Evolutionary conservation across 495 filamentous ascomycete genomes (phyloP).

Genomic region (Hypoxylon trugodes): DNA sequence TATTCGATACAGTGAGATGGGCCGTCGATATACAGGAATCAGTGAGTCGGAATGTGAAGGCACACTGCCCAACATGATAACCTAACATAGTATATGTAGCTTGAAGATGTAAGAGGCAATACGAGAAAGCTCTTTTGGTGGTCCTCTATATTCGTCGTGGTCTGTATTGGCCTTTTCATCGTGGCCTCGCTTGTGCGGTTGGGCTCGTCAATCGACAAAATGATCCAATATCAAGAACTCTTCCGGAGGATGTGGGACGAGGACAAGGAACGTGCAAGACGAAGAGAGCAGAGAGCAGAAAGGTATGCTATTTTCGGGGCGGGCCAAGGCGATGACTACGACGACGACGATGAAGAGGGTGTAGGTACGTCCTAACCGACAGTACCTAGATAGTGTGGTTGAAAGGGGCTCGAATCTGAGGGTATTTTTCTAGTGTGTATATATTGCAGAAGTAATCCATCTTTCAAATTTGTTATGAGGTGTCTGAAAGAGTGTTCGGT

Average conservation of each 20-base stretch:
- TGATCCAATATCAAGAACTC: slow-evolving; percentile 26
- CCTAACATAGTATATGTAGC: slow-evolving; percentile 13
- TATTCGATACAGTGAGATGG: not conserved
- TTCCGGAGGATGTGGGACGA: slow-evolving; percentile 36
- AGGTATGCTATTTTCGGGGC: too few relatives aligned
- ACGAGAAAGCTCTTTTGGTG: slow-evolving; percentile 32
- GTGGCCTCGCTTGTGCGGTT: slow-evolving; percentile 19
- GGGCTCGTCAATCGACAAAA: slow-evolving; percentile 9
- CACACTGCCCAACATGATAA: not conserved
- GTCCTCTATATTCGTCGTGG: slow-evolving; percentile 17
- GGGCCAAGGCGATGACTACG: too few relatives aligned
- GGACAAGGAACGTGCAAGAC: slow-evolving; percentile 17
- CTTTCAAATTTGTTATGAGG: too few relatives aligned
- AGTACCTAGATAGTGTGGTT: too few relatives aligned
- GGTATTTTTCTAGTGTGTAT: too few relatives aligned
- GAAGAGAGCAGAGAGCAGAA: slow-evolving; percentile 9
- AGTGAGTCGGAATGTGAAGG: slow-evolving; percentile 1
- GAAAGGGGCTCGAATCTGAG: too few relatives aligned
- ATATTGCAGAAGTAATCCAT: too few relatives aligned
- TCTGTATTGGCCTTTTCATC: slow-evolving; percentile 34
- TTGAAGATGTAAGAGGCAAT: slow-evolving; percentile 26
- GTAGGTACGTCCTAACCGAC: too few relatives aligned
- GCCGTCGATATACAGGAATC: slow-evolving; percentile 4
- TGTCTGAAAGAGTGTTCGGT: too few relatives aligned
- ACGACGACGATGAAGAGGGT: too few relatives aligned